Conservation (phyloP, 2,329 filamentous ascomycete species). For the Tolypocladium guangdongense region DNA sequence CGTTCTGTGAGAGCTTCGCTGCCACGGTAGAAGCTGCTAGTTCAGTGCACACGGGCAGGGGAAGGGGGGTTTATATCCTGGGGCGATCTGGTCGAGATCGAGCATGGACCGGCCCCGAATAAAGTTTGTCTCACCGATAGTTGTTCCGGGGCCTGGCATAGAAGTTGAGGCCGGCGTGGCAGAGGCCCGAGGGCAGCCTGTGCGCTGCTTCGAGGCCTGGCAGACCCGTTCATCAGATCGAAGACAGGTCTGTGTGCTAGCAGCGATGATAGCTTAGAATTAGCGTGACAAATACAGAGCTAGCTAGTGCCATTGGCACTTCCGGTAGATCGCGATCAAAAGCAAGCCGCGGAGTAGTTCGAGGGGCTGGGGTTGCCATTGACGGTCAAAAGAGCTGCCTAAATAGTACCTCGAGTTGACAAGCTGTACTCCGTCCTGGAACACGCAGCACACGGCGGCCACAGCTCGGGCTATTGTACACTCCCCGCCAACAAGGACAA, state of each 20-base stretch:
- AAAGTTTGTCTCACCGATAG: background rate
- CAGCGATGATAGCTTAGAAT: background rate
- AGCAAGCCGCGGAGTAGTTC: background rate
- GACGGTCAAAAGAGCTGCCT: no score
- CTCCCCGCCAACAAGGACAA: no score
- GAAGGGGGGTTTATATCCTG: background rate
- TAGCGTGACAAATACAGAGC: background rate
- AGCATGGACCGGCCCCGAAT: background rate
- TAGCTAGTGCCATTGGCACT: background rate
- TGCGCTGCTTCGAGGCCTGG: background rate
- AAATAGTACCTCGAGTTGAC: no score
- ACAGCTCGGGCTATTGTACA: no score
- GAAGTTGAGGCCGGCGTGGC: background rate
- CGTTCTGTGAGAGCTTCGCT: background rate
- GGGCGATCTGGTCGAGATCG: background rate
- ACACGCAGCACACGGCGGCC: background rate
- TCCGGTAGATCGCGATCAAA: background rate
- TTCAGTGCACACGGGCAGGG: no score
- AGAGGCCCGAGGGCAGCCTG: background rate
- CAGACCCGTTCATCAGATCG: no score
- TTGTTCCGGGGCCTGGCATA: background rate
- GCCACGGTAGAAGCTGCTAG: background rate
- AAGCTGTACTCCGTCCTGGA: background rate
- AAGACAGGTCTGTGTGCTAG: background rate
- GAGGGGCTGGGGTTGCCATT: no score